Percentiles rank a stretch among this genome's conserved stretches.
Evolutionary conservation across 2,329 filamentous ascomycete genomes (phyloP).

Genomic region (Emericellopsis atlantica): DNA sequence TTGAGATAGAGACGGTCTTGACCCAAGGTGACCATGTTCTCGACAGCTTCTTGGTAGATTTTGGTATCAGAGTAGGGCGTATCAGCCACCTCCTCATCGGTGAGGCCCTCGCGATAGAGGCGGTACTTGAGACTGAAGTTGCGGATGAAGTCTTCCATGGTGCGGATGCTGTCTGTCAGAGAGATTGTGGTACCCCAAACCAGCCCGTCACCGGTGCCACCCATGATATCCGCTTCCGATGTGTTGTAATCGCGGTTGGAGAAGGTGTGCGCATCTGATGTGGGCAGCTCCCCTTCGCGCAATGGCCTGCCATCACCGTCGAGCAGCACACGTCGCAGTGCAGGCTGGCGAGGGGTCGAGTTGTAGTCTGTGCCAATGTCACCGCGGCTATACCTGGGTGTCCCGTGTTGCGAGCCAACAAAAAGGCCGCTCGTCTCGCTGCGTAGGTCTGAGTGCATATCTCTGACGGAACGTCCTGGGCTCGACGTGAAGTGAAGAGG

Average conservation of each 20-base stretch:
- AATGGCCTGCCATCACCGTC: slow-evolving; percentile 47
- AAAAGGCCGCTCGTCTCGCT: slow-evolving; percentile 85
- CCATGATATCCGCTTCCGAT: slow-evolving; percentile 80
- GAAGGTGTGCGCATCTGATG: slow-evolving; percentile 49
- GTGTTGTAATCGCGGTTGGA: slow-evolving; percentile 64
- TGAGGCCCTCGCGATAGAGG: slow-evolving; percentile 76
- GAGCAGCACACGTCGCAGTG: slow-evolving; percentile 38
- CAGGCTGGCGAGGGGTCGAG: slow-evolving; percentile 19
- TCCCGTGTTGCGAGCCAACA: slow-evolving; percentile 45
- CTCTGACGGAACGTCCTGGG: slow-evolving; percentile 49
- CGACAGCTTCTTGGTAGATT: slow-evolving; percentile 73
- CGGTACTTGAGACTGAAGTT: slow-evolving; percentile 93
- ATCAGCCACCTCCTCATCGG: slow-evolving; percentile 59
- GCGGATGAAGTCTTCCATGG: slow-evolving; percentile 83
- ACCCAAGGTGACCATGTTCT: slow-evolving; percentile 83
- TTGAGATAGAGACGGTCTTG: slow-evolving; percentile 79
- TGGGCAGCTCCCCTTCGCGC: slow-evolving; percentile 33
- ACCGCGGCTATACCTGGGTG: slow-evolving; percentile 52
- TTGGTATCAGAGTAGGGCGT: slow-evolving; percentile 64
- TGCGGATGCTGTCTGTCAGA: slow-evolving; percentile 73
- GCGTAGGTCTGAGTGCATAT: slow-evolving; percentile 55
- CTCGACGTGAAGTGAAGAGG: slow-evolving; percentile 88
- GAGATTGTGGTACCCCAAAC: slow-evolving; percentile 98
- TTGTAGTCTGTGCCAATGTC: slow-evolving; percentile 76
- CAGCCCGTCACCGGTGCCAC: slow-evolving; percentile 60